Percentiles rank a stretch among this genome's conserved stretches.
phyloP scores from a whole-genome alignment of 1,139 yeast species.

The Diutina siamensis region DNA sequence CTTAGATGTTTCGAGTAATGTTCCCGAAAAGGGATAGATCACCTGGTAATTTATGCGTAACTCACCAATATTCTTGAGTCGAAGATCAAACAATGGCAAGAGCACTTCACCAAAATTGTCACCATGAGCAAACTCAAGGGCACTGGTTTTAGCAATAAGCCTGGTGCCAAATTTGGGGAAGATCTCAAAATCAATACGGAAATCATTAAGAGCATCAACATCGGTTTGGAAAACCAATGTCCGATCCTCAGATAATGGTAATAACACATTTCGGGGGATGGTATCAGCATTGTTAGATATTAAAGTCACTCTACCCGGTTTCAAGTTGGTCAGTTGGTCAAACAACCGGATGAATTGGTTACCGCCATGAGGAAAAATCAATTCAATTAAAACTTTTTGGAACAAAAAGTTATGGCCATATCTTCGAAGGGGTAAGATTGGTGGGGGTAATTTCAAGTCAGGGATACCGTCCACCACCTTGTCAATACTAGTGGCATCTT shows the following conservation, averaged over 20 bases:
- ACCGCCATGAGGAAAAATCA: constrained; percentile 46
- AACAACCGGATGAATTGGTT: constrained; percentile 42
- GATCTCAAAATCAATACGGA: constrained; percentile 79
- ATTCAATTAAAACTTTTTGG: constrained; percentile 72
- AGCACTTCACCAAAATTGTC: constrained; percentile 37
- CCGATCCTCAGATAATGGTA: constrained; percentile 59
- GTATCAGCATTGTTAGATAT: constrained; percentile 60
- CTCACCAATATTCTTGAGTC: constrained; percentile 77
- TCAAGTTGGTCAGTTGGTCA: constrained; percentile 31
- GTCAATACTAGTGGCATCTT: constrained; percentile 25
- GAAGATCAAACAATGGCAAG: constrained; percentile 71
- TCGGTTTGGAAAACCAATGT: constrained; percentile 69
- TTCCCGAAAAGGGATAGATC: constrained; percentile 82
- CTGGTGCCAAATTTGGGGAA: constrained; percentile 94
- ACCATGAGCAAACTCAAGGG: constrained; percentile 42
- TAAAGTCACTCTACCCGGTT: constrained; percentile 56
- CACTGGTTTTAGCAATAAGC: constrained; percentile 80
- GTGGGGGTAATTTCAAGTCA: constrained; percentile 87
- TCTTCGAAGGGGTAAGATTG: constrained; percentile 82
- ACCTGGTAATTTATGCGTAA: constrained; percentile 69
- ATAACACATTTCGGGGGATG: constrained; percentile 73
- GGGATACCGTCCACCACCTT: constrained; percentile 67
- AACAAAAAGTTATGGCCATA: constrained; percentile 95
- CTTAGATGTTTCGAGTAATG: constrained; percentile 77
- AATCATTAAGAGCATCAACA: constrained; percentile 49